Base-by-base conservation (phyloP, 2,329 filamentous ascomycete species). In the Calonectria crousiana region DNA sequence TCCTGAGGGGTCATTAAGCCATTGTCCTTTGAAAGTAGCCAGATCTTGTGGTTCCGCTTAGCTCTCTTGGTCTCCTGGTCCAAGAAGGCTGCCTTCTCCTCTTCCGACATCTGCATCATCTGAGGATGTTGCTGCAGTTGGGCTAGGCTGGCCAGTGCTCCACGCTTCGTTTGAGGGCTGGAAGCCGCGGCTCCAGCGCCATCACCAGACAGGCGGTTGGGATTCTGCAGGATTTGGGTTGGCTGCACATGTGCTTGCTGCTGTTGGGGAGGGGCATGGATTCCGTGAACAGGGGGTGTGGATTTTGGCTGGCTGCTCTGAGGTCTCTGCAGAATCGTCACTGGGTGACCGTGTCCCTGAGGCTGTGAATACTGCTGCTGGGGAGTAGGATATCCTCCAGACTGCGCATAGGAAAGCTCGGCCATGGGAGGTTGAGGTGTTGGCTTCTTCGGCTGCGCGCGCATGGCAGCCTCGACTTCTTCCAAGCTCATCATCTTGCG, bases 1-100 rank as follows among this genome's bases (percentile, higher is more conserved):
- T 99, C 97, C 83, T 98, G 96, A 0, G 97, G 97, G 5, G 97
- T 99, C 97, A 99, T 99, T 75, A 99, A 87, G 30, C 97, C 97
- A 82, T 99, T 99, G 81, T 98, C 95, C 86, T 95, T 95, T 30
- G 95, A 98, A 68, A 98, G 87, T 52, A 97, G 89, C 86, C 96
- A 96, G 75, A 99, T 98, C 88, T 99, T 99, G 87, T 98, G 96
- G 82, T 99, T 98, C 52, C 97, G 92, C 89, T 99, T 99, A 8
- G 97, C 96, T 66, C 97, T 93, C 85, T 96, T 97, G 0, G 96
- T 96, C 84, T 99, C 97, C 83, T 98, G 96, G 77, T 95, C 93
- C 68, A 98, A 85, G 82, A 96, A 97, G 2, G 93, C 92, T 3
- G 93, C 91, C 82, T 95, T 95, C 77, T 98, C 95, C 75, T 96